Evolutionary conservation across 2,329 filamentous ascomycete species (phyloP), one percentile per base, ranked within the genome.

Genomic region (Pyrenophora graminea): DNA sequence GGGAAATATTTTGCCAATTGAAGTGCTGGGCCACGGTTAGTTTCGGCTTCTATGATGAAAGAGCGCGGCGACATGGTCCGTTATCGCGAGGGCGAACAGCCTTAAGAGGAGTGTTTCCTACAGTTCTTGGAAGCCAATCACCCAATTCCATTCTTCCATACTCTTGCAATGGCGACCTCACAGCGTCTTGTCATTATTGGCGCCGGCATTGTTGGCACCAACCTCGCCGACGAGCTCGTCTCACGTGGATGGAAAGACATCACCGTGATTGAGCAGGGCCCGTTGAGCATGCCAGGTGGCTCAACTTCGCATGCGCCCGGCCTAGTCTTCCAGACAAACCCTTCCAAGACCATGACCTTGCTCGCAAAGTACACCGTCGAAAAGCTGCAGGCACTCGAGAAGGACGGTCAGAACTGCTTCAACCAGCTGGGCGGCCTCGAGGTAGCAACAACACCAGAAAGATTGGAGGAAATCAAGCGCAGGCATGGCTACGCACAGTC

Each of bases 281-380:
- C 84, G 2, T 67, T 87, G 56, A 72, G 76, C 51, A 81, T 86
- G 78, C 84, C 84, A 0, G 84, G 85, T 21, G 84, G 84, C 38
- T 87, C 85, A 23, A 86, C 85, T 6, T 86, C 84, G 6, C 84
- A 87, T 56, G 84, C 84, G 4, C 84, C 84, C 0, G 84, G 84
- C 0, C 76, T 87, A 3, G 84, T 87, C 0, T 87, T 85, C 60
- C 84, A 87, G 63, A 86, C 82, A 6, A 86, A 82, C 43, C 67
- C 74, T 1, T 83, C 79, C 40, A 83, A 80, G 65, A 81, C 80
- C 0, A 76, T 87, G 81, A 84, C 79, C 4, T 67, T 76, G 3
- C 79, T 87, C 45, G 85, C 84, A 2, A 77, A 77, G 39, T 87
- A 87, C 64, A 87, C 84, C 0, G 78, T 86, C 5, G 75, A 85